Evolutionary conservation across 1,139 yeast genomes (phyloP), one percentile per base, ranked within the genome.

Genomic region (Saccharomyces hybrid): DNA sequence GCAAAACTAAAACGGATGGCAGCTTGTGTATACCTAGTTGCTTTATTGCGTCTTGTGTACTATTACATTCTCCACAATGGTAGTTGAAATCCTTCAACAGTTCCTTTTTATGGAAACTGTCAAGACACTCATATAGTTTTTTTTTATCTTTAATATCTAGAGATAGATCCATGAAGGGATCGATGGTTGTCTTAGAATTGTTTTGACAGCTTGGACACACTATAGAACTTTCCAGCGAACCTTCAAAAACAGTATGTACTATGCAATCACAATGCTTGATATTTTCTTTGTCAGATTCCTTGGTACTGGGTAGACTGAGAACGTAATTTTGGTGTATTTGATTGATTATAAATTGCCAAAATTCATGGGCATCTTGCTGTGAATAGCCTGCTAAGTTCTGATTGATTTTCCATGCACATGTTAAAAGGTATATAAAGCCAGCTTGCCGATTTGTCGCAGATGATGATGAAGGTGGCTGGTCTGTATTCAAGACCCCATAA

Each of bases 281-380:
- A 24, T 53, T 49, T 48, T 54, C 56, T 11, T 52, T 49, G 11
- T 55, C 58, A 29, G 55, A 52, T 26, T 53, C 52, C 11, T 55
- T 28, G 61, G 77, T 55, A 31, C 59, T 53, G 29, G 53, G 48
- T 41, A 54, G 52, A 47, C 57, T 57, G 14, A 31, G 34, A 31
- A 31, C 34, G 29, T 70, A 60, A 38, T 72, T 88, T 58, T 74
- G 75, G 71, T 93, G 99, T 55, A 93, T 73, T 70, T 89, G 96
- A 68, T 91, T 88, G 50, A 91, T 75, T 31, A 91, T 67, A 68
- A 91, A 90, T 68, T 93, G 97, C 85, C 96, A 84, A 70, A 91
- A 93, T 70, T 93, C 99, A 71, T 93, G 99, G 0, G 99, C 98
- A 70, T 93, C 99, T 71, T 93, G 99, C 71, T 93, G 97, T 50